These are phyloP conservation scores for Microsporum ferrugineum DNA, from an alignment of 2,329 filamentous ascomycete species.

Conservation along the genomic window DNA sequence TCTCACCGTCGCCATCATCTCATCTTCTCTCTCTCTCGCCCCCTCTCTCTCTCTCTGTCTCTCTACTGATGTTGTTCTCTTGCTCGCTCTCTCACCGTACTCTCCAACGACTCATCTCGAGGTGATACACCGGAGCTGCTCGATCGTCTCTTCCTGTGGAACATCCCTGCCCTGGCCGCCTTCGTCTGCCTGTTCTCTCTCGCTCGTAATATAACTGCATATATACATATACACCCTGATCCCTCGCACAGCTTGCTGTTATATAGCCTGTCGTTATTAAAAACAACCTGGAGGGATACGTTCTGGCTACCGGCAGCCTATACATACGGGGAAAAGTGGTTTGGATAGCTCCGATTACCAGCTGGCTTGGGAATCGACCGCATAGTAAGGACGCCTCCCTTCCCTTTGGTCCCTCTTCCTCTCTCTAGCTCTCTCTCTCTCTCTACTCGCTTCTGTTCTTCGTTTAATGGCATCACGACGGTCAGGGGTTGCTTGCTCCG, in stretches of 20 bases:
- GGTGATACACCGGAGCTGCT: background rate
- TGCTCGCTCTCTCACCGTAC: background rate
- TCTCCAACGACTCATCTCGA: background rate
- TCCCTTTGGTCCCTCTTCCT: background rate
- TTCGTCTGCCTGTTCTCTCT: background rate
- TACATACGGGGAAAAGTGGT: background rate
- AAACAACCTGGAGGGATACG: background rate
- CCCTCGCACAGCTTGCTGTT: background rate
- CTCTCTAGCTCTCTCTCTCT: background rate
- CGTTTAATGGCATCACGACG: background rate
- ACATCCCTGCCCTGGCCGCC: background rate
- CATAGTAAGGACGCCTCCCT: background rate
- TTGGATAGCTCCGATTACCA: background rate
- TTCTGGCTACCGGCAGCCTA: background rate
- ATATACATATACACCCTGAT: background rate
- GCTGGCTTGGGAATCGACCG: constrained; percentile 1
- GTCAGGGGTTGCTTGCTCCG: background rate
- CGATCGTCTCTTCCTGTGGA: background rate
- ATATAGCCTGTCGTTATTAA: background rate
- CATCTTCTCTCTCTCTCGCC: background rate
- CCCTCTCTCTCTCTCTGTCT: background rate
- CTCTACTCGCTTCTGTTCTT: background rate
- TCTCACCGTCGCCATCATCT: background rate
- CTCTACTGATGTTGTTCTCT: background rate
- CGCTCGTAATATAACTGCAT: background rate